These are phyloP conservation scores for Dendrobium huoshanense DNA, from an alignment of 106 monocot genomes.

Conservation along the genomic window DNA sequence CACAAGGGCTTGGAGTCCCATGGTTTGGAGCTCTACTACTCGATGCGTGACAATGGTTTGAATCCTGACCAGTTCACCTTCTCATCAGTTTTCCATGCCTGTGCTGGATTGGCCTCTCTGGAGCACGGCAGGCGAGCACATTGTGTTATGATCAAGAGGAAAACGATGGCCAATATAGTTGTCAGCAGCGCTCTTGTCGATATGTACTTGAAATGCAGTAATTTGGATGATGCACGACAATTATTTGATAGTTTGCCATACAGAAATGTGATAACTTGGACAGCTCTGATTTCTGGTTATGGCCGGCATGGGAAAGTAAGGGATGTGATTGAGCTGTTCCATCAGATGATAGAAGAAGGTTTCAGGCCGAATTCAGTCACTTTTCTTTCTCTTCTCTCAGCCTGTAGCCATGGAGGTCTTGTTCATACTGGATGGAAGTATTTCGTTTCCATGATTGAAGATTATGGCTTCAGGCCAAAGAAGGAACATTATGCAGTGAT, in stretches of 20 bases:
- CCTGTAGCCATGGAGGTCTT: constrained; percentile 47
- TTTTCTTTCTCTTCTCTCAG: constrained; percentile 40
- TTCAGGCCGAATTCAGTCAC: constrained; percentile 37
- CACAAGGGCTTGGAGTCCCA: constrained; percentile 7
- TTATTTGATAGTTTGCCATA: constrained; percentile 24
- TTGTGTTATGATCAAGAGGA: constrained; percentile 28
- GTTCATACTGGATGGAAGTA: constrained; percentile 33
- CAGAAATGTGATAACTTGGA: constrained; percentile 49
- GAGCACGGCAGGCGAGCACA: constrained; percentile 39
- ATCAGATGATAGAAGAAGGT: constrained; percentile 35
- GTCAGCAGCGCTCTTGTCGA: constrained; percentile 39
- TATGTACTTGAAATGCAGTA: constrained; percentile 62
- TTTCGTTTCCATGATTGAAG: constrained; percentile 33
- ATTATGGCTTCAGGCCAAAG: constrained; percentile 27
- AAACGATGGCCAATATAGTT: constrained; percentile 16
- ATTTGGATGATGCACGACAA: constrained; percentile 14
- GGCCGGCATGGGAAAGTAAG: constrained; percentile 22
- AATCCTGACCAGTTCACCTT: constrained; percentile 45
- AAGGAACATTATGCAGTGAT: constrained; percentile 41
- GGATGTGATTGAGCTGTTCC: constrained; percentile 33
- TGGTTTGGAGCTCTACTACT: constrained; percentile 20
- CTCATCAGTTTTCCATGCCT: constrained; percentile 36
- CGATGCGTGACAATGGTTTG: constrained; percentile 20
- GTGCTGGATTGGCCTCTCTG: constrained; percentile 28
- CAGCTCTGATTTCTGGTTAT: constrained; percentile 48